Conservation (phyloP, 2,329 filamentous ascomycete genomes). For the Sporothrix variecibatus region DNA sequence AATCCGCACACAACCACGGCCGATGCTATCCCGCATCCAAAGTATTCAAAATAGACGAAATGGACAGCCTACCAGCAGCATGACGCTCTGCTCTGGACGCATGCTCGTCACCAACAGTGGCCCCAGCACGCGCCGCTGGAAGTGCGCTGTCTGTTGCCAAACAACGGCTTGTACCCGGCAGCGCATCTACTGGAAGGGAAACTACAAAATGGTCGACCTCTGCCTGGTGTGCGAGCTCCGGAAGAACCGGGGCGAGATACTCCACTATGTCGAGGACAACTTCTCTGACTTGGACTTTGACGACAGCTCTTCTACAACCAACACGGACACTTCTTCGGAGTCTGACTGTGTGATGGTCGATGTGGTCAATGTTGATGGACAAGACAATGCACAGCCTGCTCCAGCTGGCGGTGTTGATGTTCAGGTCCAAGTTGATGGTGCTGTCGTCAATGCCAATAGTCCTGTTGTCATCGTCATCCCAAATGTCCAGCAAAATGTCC, state of each 20-base stretch:
- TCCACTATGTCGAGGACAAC: neutral
- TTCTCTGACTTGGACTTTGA: neutral
- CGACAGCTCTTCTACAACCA: neutral
- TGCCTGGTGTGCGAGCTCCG: neutral
- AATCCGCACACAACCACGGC: no score
- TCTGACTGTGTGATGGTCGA: neutral
- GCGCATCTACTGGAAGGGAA: neutral
- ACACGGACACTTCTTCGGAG: neutral
- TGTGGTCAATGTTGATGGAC: neutral
- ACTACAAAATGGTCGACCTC: constrained; percentile 7
- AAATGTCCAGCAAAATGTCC: neutral
- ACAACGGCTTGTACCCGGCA: neutral
- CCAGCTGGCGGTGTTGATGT: neutral
- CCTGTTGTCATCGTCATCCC: neutral
- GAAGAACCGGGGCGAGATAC: neutral
- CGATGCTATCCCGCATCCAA: neutral
- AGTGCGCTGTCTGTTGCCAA: neutral
- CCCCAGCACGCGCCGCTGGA: neutral
- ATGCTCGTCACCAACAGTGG: neutral
- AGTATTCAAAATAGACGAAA: neutral
- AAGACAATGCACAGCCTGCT: neutral
- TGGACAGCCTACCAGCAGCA: neutral
- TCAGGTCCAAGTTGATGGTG: neutral
- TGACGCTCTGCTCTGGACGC: neutral
- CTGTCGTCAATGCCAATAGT: neutral